Base-by-base conservation (phyloP, 306 rosid genomes). In the Elaeagnus macrophylla region DNA sequence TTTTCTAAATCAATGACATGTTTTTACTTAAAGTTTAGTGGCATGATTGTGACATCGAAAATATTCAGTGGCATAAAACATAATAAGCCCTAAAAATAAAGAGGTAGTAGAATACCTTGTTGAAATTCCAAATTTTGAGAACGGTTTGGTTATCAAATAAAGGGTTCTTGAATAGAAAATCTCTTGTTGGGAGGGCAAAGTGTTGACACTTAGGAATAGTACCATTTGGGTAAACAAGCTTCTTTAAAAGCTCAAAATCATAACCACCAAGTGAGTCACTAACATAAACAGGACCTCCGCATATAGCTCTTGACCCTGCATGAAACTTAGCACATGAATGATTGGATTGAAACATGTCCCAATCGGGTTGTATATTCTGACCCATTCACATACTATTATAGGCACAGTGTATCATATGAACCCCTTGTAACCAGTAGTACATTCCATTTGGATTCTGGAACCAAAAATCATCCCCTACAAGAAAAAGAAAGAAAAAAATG, bases 331-430 rank as follows among this genome's bases (percentile, higher is more conserved):
- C 90, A 72, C 94, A 89, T 5, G 51, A 32, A 72, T 86, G 90
- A 43, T 83, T 90, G n/a, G 95, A 89, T 54, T 83, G 94, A 74
- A 89, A 89, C 97, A 89, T 89, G 58, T 89, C 95, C 95, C 97
- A 89, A 68, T 89, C 97, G 1, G 94, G 97, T 1, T 77, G 97
- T 67, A 81, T 81, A 48, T 86, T 77, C 45, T 89, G 90, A 17
- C 95, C 90, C 88, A 89, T 89, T 95, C 97, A 89, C 82, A 89
- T 66, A 72, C 95, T 89, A 67, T 89, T 89, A 56, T 83, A 89
- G 52, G 97, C 79, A 53, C 95, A 83, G 25, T 81, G 90, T 65
- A 89, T 77, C 95, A 89, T 89, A 57, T 89, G 95, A 6, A 86
- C 88, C 32, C 97, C 95, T 62, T 90, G 95, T 43, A 86, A 56